Evolutionary conservation across 2,329 filamentous ascomycete genomes (phyloP).

Genomic region (Nannizziopsis arthrosporioides): DNA sequence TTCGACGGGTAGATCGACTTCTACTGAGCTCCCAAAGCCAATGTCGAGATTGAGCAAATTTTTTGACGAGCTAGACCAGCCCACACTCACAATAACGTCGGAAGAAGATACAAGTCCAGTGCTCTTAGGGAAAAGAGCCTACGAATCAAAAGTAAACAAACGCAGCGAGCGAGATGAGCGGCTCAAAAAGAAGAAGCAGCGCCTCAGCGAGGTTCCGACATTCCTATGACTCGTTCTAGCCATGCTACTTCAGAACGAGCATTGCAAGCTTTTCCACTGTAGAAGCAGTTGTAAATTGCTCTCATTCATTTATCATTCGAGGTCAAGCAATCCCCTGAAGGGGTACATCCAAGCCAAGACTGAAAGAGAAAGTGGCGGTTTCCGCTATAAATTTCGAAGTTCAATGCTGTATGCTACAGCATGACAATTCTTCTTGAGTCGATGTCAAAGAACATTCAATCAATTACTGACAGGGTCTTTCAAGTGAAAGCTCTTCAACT

Average conservation of each 20-base stretch:
- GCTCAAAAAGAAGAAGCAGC: constrained; percentile 24
- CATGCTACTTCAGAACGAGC: no score
- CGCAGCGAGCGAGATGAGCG: constrained; percentile 16
- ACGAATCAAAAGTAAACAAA: constrained; percentile 13
- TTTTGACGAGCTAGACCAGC: constrained; percentile 24
- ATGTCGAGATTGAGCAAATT: constrained; percentile 25
- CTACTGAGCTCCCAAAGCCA: constrained; percentile 3
- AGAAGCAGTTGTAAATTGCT: no score
- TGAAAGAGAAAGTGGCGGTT: no score
- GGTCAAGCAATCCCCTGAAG: no score
- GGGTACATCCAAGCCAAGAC: no score
- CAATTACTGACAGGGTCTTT: constrained; percentile 58
- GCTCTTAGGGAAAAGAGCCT: neutral
- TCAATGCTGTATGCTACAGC: no score
- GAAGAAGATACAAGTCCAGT: constrained; percentile 18
- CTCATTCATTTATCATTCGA: no score
- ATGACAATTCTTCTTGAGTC: neutral
- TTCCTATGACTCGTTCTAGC: constrained; percentile 22
- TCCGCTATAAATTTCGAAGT: no score
- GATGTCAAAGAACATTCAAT: neutral
- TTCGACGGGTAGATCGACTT: neutral
- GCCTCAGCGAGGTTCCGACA: constrained; percentile 35
- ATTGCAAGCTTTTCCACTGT: no score
- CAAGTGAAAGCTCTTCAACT: constrained; percentile 89
- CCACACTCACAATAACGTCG: neutral